Base-by-base conservation (phyloP, 306 rosid species). In the Vachellia pachyceras region DNA sequence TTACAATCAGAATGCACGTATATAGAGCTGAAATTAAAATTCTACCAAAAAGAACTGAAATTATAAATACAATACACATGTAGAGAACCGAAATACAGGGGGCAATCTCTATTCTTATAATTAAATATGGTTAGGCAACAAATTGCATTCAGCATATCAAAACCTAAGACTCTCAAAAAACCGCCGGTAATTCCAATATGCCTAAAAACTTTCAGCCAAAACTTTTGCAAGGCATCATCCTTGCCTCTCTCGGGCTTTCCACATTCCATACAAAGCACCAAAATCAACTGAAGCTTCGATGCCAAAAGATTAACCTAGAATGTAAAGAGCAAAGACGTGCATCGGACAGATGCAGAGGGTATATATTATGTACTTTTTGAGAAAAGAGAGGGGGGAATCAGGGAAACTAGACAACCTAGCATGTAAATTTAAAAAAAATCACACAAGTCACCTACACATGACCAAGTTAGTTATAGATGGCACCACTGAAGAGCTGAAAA, bases 381-480 rank as follows among this genome's bases (percentile, higher is more conserved):
- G 10, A 15, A 41, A 67, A 40, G n/a, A n/a, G 41, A 35, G 14
- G 33, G 54, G 29, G 9, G 49, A 22, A 63, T 47, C n/a, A 33
- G n/a, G 22, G 44, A 18, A 20, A 49, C 83, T 69, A 73, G 50
- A 55, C 66, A 70, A 44, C 73, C 46, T 47, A 35, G 77, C 29
- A 47, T 7, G 3, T n/a, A 2, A 29, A 29, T 29, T n/a, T 0
- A 29, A 18, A 50, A 9, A 77, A 36, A 20, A 41, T 68, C 73
- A 41, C 17, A 40, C 0, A 72, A 47, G 60, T 85, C 89, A 93
- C 82, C 92, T 93, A 76, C 96, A 95, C 99, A 95, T 89, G 52
- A 95, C 97, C 91, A 90, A 77, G 85, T 85, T 95, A 23, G 94
- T 84, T 78, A 91, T 77, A 40, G 90, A 82, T 3, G 97, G 89